Base-by-base conservation (phyloP, 305 asterid species). In the Vinca major region DNA sequence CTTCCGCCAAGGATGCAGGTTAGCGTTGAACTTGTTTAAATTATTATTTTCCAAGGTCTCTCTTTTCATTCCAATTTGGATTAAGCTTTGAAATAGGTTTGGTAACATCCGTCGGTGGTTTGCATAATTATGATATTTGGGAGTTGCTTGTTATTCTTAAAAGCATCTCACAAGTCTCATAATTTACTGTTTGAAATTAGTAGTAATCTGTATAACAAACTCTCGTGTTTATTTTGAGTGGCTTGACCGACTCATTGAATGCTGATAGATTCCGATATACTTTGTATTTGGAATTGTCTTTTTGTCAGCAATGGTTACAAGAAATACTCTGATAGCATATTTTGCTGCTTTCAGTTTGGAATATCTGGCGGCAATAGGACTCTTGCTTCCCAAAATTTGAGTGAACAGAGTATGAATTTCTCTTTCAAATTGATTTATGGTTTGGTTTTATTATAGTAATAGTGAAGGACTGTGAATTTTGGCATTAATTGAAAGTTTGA, bases 1-100 rank as follows among this genome's bases (percentile, higher is more conserved):
- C 78, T 82, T 75, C 71, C 83, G 71, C 95, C 97, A 54, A 82
- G 95, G 80, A 72, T 80, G 88, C 98, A 92, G 96, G 98, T 92
- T 57, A 70, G 83, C 53, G 72, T 80, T 52, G 57, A 61, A 54
- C 43, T 68, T 63, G 57, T 56, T 69, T 58, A 39, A 17, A 14
- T 70, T 67, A 39, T 78, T 40, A 13, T 20, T 49, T 7, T 37
- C 16, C 40, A 39, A 16, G 58, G 61, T 36, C 43, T 53, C 47
- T 48, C 66, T 54, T 51, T 54, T 51, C 62, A 60, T 41, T 41
- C 20, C 21, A 57, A 21, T 53, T 36, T 44, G 21, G 0, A 37
- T 66, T 60, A 8, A 57, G 6, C 43, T 1, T 11, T 40, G 67
- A 14, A 50, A 7, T 3, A 41, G 44, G 44, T 41, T 41, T 4